These are phyloP conservation scores for Quercus alba DNA, from an alignment of 306 rosid species.

Conservation along the genomic window DNA sequence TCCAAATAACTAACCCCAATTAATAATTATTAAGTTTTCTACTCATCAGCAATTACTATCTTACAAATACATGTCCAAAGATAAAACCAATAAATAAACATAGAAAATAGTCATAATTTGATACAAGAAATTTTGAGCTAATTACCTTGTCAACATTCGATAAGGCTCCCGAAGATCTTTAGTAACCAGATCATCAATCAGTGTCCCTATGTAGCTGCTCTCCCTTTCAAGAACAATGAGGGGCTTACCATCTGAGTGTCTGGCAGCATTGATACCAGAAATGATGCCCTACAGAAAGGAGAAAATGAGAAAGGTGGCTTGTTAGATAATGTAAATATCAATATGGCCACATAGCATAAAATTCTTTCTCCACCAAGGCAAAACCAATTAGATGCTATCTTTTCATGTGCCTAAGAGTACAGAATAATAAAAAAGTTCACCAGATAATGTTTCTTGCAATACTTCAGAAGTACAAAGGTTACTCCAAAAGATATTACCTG, in stretches of 20 bases:
- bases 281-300: constrained; percentile 63
- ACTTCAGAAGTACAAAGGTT: constrained; percentile 11
- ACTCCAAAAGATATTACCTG: constrained; percentile 49
- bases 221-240: constrained; percentile 93
- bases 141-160: constrained; percentile 61
- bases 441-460: background rate
- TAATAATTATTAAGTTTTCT: background rate
- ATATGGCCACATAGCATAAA: constrained; percentile 9
- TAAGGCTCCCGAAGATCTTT: constrained; percentile 70
- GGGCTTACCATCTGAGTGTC: constrained; percentile 78
- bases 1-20: background rate
- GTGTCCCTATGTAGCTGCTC: constrained; percentile 86
- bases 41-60: background rate
- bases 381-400: background rate
- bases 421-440: background rate
- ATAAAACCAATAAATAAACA: background rate
- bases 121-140: constrained; percentile 6
- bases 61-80: background rate
- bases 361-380: background rate
- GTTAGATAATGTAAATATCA: constrained; percentile 10
- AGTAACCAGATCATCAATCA: constrained; percentile 73
- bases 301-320: constrained; percentile 4
- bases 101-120: background rate
- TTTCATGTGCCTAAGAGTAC: background rate
- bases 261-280: constrained; percentile 94